Base-by-base conservation (phyloP, 768 basidiomycete genomes). In the Auriculariales sp. region DNA sequence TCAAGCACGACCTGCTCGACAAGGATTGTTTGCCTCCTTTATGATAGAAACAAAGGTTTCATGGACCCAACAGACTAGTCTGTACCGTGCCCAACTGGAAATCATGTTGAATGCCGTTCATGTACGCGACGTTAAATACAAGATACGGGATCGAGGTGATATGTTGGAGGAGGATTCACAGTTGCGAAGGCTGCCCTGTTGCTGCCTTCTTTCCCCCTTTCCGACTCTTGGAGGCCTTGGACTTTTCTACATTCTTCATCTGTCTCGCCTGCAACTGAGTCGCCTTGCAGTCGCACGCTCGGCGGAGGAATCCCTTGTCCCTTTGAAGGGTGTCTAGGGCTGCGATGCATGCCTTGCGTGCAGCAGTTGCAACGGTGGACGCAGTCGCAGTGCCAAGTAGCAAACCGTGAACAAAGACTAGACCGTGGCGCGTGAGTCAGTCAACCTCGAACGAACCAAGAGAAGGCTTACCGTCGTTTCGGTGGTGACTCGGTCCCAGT, bases 311-410 rank as follows among this genome's bases (percentile, higher is more conserved):
- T 11, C 68, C 70, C 4, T 77, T 63, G 57, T 86, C 78, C 25
- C 73, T 74, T 51, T 83, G 75, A 29, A 90, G 62, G 15, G 76
- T 78, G 58, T 84, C 79, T 52, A 90, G 60, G 10, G 84, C 85
- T n/a, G 68, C 68, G 45, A 74, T 56, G 4, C 81, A 82, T 3
- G 79, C 80, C 32, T 64, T 66, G 53, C 82, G 73, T 4, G 78
- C 72, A 24, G 85, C 82, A 15, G 70, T 66, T 27, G 71, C 64
- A 7, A 69, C 64, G 5, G 74, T 74, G 4, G 61, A 48, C 46
- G 79, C 80, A 49, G 67, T 66, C 2, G 73, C 80, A 46, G 67
- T 77, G 27, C 81, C 75, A 35, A 89, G 66, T 33, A 77, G 66
- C 19, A 77, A 66, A 27, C 78, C 72, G 59, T 90, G 87, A 4